Conservation (phyloP, 257 asterid species). For the Solanum verrucosum region DNA sequence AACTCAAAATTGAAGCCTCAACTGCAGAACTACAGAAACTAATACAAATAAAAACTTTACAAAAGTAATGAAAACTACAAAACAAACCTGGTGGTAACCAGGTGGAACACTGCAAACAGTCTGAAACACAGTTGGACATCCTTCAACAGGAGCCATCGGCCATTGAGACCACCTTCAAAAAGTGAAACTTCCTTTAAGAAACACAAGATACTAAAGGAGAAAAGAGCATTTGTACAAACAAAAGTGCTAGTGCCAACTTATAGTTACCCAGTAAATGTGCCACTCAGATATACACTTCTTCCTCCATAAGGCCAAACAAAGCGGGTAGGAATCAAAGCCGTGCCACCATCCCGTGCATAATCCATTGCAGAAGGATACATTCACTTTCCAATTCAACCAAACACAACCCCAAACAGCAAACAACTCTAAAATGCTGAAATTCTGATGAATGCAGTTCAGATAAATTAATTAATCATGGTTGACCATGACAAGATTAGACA, state of each 20-base stretch:
- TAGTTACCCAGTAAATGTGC: conserved; percentile 76
- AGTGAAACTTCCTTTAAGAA: background rate
- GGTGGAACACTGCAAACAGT: conserved; percentile 65
- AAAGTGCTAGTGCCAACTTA: background rate
- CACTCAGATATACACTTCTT: conserved; percentile 60
- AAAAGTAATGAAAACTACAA: conserved; percentile 3
- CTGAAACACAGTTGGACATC: conserved; percentile 77
- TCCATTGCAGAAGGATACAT: conserved; percentile 42
- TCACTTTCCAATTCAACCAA: conserved; percentile 16
- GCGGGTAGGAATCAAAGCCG: conserved; percentile 55
- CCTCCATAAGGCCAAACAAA: conserved; percentile 94
- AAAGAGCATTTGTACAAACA: background rate
- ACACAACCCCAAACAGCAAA: background rate
- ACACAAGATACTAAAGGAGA: background rate
- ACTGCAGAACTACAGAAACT: background rate
- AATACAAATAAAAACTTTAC: background rate
- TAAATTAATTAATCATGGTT: background rate
- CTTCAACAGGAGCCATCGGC: conserved; percentile 87
- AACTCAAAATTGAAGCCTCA: background rate
- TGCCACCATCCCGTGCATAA: conserved; percentile 21
- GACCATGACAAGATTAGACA: background rate
- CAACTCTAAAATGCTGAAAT: background rate
- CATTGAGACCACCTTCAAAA: conserved; percentile 67
- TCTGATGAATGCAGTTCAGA: background rate
- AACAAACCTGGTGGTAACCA: conserved; percentile 76